A percentile compares a stretch with the other conserved stretches of the same genome.
phyloP scores from a whole-genome alignment of 2,329 filamentous ascomycete genomes.

The Diaporthe sp. region DNA sequence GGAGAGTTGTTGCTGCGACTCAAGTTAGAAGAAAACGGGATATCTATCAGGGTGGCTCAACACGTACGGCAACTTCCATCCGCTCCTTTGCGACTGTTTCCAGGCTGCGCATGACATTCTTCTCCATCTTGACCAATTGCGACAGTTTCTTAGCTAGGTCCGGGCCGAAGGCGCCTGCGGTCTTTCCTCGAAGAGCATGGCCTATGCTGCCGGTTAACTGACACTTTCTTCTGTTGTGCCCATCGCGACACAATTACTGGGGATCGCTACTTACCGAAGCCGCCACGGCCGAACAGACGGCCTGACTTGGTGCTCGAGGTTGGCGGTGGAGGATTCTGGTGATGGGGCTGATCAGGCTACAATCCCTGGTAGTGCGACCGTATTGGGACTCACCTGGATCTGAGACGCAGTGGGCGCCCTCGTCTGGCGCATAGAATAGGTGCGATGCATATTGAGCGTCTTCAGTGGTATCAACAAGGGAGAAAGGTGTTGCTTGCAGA shows the following conservation, averaged over 20 bases:
- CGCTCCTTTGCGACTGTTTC: conserved; percentile 95
- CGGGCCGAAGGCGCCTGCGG: conserved; percentile 82
- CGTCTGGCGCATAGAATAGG: conserved; percentile 98
- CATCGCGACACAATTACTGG: neutral
- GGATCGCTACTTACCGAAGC: conserved; percentile 78
- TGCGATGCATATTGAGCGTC: conserved; percentile 85
- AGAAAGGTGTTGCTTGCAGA: conserved; percentile 9
- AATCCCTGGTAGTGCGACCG: neutral
- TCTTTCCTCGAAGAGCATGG: conserved; percentile 79
- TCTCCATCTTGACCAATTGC: conserved; percentile 99
- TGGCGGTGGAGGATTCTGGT: conserved; percentile 91
- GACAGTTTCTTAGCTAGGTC: conserved; percentile 98
- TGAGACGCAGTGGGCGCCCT: conserved; percentile 94
- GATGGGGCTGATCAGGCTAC: conserved; percentile 22
- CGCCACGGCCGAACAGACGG: conserved; percentile 88
- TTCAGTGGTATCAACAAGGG: neutral
- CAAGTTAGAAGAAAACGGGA: conserved; percentile 25
- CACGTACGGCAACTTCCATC: conserved; percentile 95
- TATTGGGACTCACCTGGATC: conserved; percentile 65
- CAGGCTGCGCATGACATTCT: conserved; percentile 99
- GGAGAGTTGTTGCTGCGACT: conserved; percentile 91
- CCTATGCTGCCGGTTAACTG: conserved; percentile 56
- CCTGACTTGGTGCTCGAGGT: conserved; percentile 91
- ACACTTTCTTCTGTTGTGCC: neutral
- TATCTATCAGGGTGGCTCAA: too few relatives aligned